Conservation (phyloP, 805 yeast species). For the Saccharomyces eubayanus region DNA sequence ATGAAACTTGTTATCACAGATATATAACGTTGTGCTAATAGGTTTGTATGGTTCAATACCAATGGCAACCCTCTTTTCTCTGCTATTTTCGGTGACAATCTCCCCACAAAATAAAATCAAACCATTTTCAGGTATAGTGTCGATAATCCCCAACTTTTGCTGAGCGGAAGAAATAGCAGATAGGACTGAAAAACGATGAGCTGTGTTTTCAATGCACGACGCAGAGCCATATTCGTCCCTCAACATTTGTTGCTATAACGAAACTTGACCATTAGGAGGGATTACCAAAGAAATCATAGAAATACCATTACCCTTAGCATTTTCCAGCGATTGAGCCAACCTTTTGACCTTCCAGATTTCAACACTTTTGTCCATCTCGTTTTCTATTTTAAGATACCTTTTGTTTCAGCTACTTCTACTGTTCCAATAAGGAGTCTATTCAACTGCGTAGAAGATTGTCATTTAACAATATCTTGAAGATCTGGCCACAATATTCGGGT, state of each 20-base stretch:
- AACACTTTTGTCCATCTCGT: slow-evolving; percentile 90
- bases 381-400: slow-evolving; percentile 28
- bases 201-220: slow-evolving; percentile 94
- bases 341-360: slow-evolving; percentile 99
- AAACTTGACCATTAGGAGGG: slow-evolving; percentile 91
- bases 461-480: not conserved
- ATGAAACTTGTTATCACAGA: slow-evolving; percentile 97
- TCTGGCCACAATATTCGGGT: not conserved
- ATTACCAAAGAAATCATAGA: slow-evolving; percentile 95
- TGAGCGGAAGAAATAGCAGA: slow-evolving; percentile 98
- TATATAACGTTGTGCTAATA: slow-evolving; percentile 88
- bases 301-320: slow-evolving; percentile 97
- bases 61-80: slow-evolving; percentile 90
- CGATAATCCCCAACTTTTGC: slow-evolving; percentile 86
- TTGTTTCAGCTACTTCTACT: not conserved
- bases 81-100: slow-evolving; percentile 92
- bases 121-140: slow-evolving; percentile 87
- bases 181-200: slow-evolving; percentile 87
- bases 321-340: slow-evolving; percentile 76
- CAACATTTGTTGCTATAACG: slow-evolving; percentile 80
- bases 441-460: not conserved
- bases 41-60: slow-evolving; percentile 99
- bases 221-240: slow-evolving; percentile 99
- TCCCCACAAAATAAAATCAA: slow-evolving; percentile 97
- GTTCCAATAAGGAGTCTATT: not conserved